Evolutionary conservation across 2,329 filamentous ascomycete genomes (phyloP), one percentile per base, ranked within the genome.

Genomic region (Trichoderma guizhouense): DNA sequence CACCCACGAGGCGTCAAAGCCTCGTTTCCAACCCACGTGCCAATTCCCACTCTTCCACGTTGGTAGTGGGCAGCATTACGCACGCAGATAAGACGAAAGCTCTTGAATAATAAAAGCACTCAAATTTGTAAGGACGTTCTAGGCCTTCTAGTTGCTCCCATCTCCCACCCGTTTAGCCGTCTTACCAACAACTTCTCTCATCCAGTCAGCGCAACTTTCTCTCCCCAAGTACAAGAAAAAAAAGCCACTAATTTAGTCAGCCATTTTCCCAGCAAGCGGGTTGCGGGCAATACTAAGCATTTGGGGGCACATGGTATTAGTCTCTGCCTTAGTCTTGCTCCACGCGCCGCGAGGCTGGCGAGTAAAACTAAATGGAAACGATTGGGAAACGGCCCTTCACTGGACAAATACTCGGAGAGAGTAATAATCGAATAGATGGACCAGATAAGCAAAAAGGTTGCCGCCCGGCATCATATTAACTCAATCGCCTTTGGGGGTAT

Each of bases 401-500:
- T 53, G 47, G 47, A 24, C 9, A 1, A 24, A 53, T 21, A 24
- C 47, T 53, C 21, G 47, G 47, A 24, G 9, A 14, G 47, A 53
- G 47, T 53, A 24, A 24, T 53, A 12, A 12, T 21, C 18, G 8
- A 18, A 60, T 60, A 28, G 18, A 34, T 55, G 26, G 18, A 65
- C n/a, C 12, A 26, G n/a, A 15, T 53, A 39, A 9, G 18, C 18
- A 28, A 36, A 51, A 21, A 51, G 15, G 36, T 51, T 36, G 21
- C 66, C 57, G 30, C 39, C 66, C 28, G 60, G 15, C 57, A 47
- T 36, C 55, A 11, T 62, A 62, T 14, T 7, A 69, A 62, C 57
- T 53, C 66, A 34, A 26, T 62, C 66, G 55, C 66, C 57, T 51
- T 53, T 21, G 66, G 66, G 53, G 66, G 57, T 62, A 62, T 69